A percentile compares a stretch with the other conserved stretches of the same genome.
These are phyloP conservation scores for Piromyces sp. DNA, from an alignment of 192 early-diverging fungal species.

Conservation along the genomic window DNA sequence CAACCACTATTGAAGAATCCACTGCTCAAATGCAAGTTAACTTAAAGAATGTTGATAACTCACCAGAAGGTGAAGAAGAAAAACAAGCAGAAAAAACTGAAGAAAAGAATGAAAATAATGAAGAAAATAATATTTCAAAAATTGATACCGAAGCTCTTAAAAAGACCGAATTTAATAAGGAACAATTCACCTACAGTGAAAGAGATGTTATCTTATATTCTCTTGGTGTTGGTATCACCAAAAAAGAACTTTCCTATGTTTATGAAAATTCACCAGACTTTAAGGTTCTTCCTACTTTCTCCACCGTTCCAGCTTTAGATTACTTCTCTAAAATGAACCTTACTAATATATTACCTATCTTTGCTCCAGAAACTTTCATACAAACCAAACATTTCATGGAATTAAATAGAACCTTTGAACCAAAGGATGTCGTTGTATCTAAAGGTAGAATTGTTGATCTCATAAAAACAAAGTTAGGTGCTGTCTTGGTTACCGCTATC, in stretches of 20 bases:
- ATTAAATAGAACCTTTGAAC: conserved; percentile 70
- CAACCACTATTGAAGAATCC: conserved; percentile 53
- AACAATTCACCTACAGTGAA: conserved; percentile 57
- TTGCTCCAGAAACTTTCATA: conserved; percentile 23
- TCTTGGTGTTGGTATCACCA: conserved; percentile 79
- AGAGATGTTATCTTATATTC: conserved; percentile 88
- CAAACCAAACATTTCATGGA: conserved; percentile 97
- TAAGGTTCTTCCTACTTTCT: conserved; percentile 75
- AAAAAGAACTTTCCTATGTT: conserved; percentile 68
- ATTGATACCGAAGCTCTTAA: conserved; percentile 51
- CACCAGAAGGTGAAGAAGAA: conserved; percentile 10
- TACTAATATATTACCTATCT: conserved; percentile 1
- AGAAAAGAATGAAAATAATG: conserved; percentile 10
- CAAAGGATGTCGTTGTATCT: conserved; percentile 59
- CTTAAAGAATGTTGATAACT: conserved; percentile 44
- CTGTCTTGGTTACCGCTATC: conserved; percentile 63
- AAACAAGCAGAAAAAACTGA: conserved; percentile 10
- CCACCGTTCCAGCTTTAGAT: conserved; percentile 68
- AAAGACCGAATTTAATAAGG: conserved; percentile 15
- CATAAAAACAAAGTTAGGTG: conserved; percentile 93
- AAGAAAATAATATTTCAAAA: background rate
- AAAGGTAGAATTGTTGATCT: conserved; percentile 72
- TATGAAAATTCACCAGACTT: conserved; percentile 84
- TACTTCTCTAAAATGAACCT: background rate
- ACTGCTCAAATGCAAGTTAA: conserved; percentile 69